Evolutionary conservation across 768 basidiomycete genomes (phyloP).

Genomic region (Naganishia antarctica): DNA sequence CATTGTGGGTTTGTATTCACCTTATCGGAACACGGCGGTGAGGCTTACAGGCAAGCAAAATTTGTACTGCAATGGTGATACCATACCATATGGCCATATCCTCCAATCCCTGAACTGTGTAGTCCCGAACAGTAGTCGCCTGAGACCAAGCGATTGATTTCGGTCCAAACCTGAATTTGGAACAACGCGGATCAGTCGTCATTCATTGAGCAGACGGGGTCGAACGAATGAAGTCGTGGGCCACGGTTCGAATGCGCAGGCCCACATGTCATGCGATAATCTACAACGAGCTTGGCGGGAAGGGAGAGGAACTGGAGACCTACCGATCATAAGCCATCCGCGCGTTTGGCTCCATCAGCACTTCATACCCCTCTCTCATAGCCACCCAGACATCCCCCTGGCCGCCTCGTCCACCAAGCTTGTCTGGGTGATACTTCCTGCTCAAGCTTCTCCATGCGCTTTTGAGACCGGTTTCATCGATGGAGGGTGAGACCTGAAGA

Average conservation of each 20-base stretch:
- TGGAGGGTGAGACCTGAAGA: neutral
- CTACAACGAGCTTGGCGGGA: too few relatives aligned
- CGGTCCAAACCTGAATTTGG: neutral
- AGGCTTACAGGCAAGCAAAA: slow-evolving; percentile 9
- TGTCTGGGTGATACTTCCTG: slow-evolving; percentile 1
- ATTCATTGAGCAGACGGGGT: too few relatives aligned
- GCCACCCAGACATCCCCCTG: neutral
- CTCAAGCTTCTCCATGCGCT: slow-evolving; percentile 5
- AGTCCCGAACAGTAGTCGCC: slow-evolving; percentile 11
- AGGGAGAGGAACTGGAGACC: neutral
- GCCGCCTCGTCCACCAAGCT: neutral
- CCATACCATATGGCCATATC: slow-evolving; percentile 19
- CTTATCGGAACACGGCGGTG: neutral
- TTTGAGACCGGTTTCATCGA: neutral
- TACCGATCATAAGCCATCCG: slow-evolving; percentile 20
- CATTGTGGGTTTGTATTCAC: neutral
- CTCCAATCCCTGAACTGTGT: neutral
- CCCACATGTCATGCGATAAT: too few relatives aligned
- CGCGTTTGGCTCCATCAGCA: slow-evolving; percentile 14
- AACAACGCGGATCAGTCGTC: too few relatives aligned
- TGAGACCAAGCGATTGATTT: slow-evolving; percentile 13
- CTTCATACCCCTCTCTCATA: slow-evolving; percentile 9
- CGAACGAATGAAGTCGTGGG: too few relatives aligned
- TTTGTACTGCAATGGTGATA: slow-evolving; percentile 3
- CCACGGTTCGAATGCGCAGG: too few relatives aligned